phyloP scores from a whole-genome alignment of 2,329 filamentous ascomycete species.

The Diplocarpon rosae region DNA sequence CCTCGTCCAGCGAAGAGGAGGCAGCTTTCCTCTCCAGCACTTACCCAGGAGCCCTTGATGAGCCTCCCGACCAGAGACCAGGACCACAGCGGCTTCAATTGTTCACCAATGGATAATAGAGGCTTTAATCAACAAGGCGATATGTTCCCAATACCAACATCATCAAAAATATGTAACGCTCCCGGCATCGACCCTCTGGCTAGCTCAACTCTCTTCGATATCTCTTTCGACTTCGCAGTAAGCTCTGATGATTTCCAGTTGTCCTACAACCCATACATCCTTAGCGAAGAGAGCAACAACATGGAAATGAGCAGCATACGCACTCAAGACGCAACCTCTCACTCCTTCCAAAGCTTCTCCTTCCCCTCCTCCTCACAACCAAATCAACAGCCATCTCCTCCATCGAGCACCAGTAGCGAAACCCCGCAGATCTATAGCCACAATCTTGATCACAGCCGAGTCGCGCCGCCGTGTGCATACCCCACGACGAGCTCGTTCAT shows the following conservation, averaged over 20 bases:
- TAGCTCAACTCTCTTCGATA: not conserved
- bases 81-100: not conserved
- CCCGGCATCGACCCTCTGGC: not conserved
- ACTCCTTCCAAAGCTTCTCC: too few relatives aligned
- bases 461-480: too few relatives aligned
- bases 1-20: not conserved
- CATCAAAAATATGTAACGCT: not conserved
- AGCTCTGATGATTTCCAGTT: not conserved
- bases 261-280: not conserved
- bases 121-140: not conserved
- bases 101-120: not conserved
- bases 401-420: too few relatives aligned
- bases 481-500: too few relatives aligned
- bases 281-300: constrained; percentile 1
- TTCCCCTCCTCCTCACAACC: too few relatives aligned
- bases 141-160: not conserved
- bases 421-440: too few relatives aligned
- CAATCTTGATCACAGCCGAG: too few relatives aligned
- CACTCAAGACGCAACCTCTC: not conserved
- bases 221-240: not conserved
- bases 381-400: too few relatives aligned
- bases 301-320: not conserved
- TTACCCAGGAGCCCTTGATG: not conserved
- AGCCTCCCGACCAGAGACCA: not conserved
- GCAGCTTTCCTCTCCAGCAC: not conserved